These are phyloP conservation scores for Schizochytrium sp. DNA, from an alignment of 108 stramenopile species.

Conservation along the genomic window DNA sequence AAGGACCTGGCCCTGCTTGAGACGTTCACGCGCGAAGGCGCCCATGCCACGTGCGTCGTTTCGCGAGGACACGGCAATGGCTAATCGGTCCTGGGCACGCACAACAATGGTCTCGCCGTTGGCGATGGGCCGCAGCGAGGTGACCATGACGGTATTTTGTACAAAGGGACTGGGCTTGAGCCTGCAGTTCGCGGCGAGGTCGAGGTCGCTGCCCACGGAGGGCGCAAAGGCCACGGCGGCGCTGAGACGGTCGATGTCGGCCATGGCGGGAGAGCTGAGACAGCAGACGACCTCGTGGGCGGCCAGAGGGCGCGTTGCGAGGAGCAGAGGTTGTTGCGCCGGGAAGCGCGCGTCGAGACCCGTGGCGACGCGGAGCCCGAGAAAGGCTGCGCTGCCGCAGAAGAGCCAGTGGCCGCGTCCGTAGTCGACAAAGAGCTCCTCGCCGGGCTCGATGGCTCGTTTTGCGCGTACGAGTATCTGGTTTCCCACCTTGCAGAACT, in stretches of 20 bases:
- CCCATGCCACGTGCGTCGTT: background rate
- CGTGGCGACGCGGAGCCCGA: background rate
- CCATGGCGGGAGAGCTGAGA: constrained; percentile 9
- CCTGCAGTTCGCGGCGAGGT: background rate
- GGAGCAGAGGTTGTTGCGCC: background rate
- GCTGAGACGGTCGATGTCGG: background rate
- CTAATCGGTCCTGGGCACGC: background rate
- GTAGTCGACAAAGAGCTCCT: constrained; percentile 8
- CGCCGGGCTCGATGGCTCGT: background rate
- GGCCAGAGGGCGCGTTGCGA: background rate
- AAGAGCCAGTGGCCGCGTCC: constrained; percentile 12
- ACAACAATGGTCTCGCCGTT: background rate
- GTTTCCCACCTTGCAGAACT: background rate
- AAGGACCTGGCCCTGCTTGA: background rate
- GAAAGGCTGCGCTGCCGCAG: background rate
- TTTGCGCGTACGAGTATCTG: background rate
- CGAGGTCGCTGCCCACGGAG: background rate
- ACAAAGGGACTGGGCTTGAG: constrained; percentile 5
- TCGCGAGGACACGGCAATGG: background rate
- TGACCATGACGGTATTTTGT: background rate
- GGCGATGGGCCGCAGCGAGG: background rate
- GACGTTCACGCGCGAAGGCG: background rate
- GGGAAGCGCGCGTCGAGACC: background rate
- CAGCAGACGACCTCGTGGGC: constrained; percentile 11
- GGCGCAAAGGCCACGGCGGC: background rate